Evolutionary conservation across 2,329 filamentous ascomycete species (phyloP).

Genomic region (Lachnellula cervina): DNA sequence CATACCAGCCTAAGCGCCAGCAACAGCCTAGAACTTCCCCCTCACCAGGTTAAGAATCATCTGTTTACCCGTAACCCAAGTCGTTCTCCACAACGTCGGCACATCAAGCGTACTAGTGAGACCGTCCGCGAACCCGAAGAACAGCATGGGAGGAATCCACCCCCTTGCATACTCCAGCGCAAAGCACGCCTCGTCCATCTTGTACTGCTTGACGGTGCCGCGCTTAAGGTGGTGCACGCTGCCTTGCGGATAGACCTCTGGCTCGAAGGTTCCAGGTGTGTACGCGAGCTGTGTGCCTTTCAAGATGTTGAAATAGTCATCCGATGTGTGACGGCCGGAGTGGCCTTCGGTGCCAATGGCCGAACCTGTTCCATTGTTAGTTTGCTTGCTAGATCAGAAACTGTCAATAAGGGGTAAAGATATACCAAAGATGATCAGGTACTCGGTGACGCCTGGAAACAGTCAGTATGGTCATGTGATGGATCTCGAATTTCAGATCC

Average conservation of each 20-base stretch:
- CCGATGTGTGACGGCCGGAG: constrained; percentile 80
- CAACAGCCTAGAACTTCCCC: constrained; percentile 52
- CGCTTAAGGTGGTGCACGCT: constrained; percentile 67
- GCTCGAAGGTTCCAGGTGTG: constrained; percentile 59
- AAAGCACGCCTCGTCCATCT: constrained; percentile 71
- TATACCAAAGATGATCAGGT: constrained; percentile 76
- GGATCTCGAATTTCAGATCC: neutral
- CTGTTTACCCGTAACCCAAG: constrained; percentile 65
- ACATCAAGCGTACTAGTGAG: constrained; percentile 78
- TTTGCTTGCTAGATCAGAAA: neutral
- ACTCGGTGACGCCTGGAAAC: constrained; percentile 67
- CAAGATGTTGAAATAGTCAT: constrained; percentile 94
- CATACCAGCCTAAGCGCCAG: neutral
- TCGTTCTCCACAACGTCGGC: constrained; percentile 78
- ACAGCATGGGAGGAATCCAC: constrained; percentile 91
- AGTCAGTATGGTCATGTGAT: constrained; percentile 11
- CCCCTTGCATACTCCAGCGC: constrained; percentile 80
- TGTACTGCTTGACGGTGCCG: constrained; percentile 75
- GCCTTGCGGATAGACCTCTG: constrained; percentile 66
- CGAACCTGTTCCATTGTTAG: constrained; percentile 45
- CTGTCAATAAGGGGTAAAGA: neutral
- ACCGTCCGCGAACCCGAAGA: constrained; percentile 81
- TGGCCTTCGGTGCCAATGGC: constrained; percentile 83
- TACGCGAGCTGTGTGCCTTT: constrained; percentile 73
- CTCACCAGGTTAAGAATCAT: constrained; percentile 69